These are phyloP conservation scores for Globisporangium emineosum DNA, from an alignment of 352 stramenopile species.

Conservation along the genomic window DNA sequence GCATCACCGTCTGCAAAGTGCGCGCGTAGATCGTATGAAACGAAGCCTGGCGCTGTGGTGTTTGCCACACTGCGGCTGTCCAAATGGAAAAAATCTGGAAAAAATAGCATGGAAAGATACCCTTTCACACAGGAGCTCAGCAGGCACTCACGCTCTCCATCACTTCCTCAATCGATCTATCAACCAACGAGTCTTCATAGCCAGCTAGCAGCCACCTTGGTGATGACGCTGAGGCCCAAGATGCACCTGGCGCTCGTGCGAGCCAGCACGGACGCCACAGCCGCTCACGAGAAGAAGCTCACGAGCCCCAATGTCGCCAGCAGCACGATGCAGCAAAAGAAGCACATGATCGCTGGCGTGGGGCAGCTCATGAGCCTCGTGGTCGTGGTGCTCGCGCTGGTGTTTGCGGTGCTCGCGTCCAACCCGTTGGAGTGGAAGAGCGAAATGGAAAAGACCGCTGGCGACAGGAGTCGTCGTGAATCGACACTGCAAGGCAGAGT, in stretches of 20 bases:
- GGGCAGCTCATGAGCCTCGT: constrained; percentile 4
- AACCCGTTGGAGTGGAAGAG: constrained; percentile 3
- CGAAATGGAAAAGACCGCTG: background rate
- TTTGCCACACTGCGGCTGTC: background rate
- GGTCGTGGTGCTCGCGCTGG: background rate
- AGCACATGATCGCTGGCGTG: constrained; percentile 9
- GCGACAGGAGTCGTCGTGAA: background rate
- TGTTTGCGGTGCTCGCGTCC: constrained; percentile 9
- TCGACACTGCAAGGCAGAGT: background rate
- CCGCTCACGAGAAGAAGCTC: background rate
- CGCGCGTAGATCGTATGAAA: no score
- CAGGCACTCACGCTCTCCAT: background rate
- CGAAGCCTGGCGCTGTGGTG: no score
- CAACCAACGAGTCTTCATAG: background rate
- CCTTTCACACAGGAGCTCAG: background rate
- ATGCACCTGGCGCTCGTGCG: background rate
- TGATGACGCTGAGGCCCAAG: background rate
- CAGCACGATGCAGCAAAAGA: background rate
- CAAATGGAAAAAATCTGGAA: background rate
- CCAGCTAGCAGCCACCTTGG: background rate
- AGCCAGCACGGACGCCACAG: background rate
- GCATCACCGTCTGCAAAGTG: no score
- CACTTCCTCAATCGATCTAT: background rate
- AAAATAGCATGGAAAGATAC: background rate
- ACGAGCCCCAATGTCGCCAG: background rate